These are phyloP conservation scores for Cetraspora pellucida DNA, from an alignment of 192 early-diverging fungal genomes.

Conservation along the genomic window DNA sequence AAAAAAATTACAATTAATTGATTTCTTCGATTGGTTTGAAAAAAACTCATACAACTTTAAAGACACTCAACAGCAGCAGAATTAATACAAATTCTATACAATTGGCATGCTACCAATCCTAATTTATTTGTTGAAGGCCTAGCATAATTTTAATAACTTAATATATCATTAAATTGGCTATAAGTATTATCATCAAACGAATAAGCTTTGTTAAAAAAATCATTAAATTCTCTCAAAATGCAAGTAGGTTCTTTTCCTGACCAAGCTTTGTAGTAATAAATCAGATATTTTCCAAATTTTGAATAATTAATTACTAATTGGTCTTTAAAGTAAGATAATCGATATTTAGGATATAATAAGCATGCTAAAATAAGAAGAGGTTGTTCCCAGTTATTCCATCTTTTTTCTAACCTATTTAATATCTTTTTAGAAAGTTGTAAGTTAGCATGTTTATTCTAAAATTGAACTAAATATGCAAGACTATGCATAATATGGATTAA, in stretches of 20 bases:
- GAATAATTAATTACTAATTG: slow-evolving; percentile 1
- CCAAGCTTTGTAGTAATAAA: slow-evolving; percentile 9
- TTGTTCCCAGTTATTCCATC: neutral
- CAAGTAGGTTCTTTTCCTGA: neutral
- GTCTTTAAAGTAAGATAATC: neutral
- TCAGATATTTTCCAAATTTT: neutral
- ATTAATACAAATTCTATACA: no score
- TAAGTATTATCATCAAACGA: slow-evolving; percentile 5
- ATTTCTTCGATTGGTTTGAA: neutral
- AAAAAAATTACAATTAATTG: neutral
- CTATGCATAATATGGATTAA: neutral
- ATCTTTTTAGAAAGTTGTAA: neutral
- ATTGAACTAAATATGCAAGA: neutral
- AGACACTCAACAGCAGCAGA: neutral
- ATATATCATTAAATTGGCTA: slow-evolving; percentile 5
- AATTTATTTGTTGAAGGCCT: neutral
- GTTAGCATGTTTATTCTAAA: neutral
- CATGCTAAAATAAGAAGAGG: neutral
- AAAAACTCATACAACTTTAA: neutral
- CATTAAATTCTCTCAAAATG: neutral
- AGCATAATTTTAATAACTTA: neutral
- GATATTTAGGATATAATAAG: slow-evolving; percentile 21
- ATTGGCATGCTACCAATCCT: neutral
- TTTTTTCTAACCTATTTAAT: neutral
- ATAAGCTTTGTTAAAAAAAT: slow-evolving; percentile 7